These are phyloP conservation scores for Stagonosporopsis cucurbitacearum DNA, from an alignment of 2,329 filamentous ascomycete genomes.

Conservation along the genomic window DNA sequence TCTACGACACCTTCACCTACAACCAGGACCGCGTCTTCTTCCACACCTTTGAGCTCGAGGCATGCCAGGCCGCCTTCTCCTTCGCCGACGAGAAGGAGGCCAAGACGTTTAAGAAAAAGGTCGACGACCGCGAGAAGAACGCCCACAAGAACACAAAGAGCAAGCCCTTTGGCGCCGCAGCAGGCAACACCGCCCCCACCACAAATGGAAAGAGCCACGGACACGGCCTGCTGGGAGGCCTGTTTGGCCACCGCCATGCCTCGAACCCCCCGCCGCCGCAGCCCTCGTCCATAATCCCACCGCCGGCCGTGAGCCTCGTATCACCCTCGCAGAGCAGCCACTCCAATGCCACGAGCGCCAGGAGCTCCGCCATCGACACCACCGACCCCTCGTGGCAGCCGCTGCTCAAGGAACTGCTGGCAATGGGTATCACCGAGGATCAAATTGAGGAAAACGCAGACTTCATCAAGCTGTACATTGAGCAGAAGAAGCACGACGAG, in stretches of 20 bases:
- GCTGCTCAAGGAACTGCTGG: conserved; percentile 65
- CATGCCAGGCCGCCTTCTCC: conserved; percentile 86
- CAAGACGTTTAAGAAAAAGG: conserved; percentile 95
- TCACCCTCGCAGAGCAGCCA: conserved; percentile 47
- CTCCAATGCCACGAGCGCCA: conserved; percentile 43
- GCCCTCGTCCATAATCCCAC: conserved; percentile 59
- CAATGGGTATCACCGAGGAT: conserved; percentile 72
- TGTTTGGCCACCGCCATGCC: conserved; percentile 59
- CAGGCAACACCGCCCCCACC: conserved; percentile 30
- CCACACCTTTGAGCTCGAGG: conserved; percentile 94
- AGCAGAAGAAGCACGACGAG: conserved; percentile 65
- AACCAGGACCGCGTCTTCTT: conserved; percentile 98
- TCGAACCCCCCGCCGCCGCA: conserved; percentile 51
- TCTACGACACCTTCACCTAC: conserved; percentile 93
- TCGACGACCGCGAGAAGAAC: conserved; percentile 95
- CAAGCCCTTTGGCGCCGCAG: conserved; percentile 69
- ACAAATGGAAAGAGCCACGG: conserved; percentile 44
- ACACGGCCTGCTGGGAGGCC: conserved; percentile 59
- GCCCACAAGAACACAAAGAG: conserved; percentile 84
- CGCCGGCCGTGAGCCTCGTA: conserved; percentile 51
- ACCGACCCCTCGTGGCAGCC: conserved; percentile 68
- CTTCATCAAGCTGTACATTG: conserved; percentile 72
- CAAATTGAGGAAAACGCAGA: conserved; percentile 71
- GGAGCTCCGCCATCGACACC: conserved; percentile 62
- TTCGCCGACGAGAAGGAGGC: conserved; percentile 98